A percentile compares a stretch with the other conserved stretches of the same genome.
These are phyloP conservation scores for Cercophora newfieldiana DNA, from an alignment of 495 filamentous ascomycete species.

Conservation along the genomic window DNA sequence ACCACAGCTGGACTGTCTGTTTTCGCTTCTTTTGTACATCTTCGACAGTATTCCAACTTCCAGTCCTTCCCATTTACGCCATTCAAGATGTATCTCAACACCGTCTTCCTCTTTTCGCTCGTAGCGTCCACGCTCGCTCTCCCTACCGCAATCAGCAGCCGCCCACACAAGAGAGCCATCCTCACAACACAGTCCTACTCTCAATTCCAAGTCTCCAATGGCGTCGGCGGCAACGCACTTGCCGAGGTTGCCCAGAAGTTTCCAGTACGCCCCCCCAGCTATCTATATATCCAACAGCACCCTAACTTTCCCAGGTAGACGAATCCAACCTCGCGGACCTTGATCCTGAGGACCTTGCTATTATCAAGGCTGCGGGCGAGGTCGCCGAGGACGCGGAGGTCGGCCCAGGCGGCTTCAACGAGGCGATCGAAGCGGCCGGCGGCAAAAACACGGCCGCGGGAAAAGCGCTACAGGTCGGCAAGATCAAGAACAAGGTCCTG, in stretches of 20 bases:
- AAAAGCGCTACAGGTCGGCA: constrained; percentile 48
- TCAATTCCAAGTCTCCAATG: constrained; percentile 43
- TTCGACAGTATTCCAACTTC: constrained; percentile 8
- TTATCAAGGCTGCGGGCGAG: constrained; percentile 42
- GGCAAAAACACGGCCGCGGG: constrained; percentile 31
- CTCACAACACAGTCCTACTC: constrained; percentile 30
- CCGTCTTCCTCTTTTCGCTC: constrained; percentile 33
- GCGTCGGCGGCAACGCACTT: constrained; percentile 45
- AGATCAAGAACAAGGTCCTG: constrained; percentile 58
- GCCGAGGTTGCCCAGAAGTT: constrained; percentile 46
- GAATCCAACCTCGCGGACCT: constrained; percentile 37
- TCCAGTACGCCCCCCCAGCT: constrained; percentile 31
- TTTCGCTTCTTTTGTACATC: not conserved
- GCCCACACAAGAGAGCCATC: constrained; percentile 17
- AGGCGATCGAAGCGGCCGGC: constrained; percentile 41
- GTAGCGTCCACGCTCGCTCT: constrained; percentile 29
- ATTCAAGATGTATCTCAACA: constrained; percentile 35
- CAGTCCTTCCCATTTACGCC: constrained; percentile 4
- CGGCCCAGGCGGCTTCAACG: constrained; percentile 43
- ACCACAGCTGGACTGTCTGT: constrained; percentile 32
- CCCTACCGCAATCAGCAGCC: constrained; percentile 16
- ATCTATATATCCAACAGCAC: not conserved
- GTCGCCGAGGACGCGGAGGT: constrained; percentile 44
- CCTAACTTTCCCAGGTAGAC: constrained; percentile 34
- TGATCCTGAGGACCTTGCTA: constrained; percentile 36